A percentile compares a stretch with the other conserved stretches of the same genome.
These are phyloP conservation scores for Aegilops tauschii DNA, from an alignment of 176 grass and related monocot species.

Conservation along the genomic window DNA sequence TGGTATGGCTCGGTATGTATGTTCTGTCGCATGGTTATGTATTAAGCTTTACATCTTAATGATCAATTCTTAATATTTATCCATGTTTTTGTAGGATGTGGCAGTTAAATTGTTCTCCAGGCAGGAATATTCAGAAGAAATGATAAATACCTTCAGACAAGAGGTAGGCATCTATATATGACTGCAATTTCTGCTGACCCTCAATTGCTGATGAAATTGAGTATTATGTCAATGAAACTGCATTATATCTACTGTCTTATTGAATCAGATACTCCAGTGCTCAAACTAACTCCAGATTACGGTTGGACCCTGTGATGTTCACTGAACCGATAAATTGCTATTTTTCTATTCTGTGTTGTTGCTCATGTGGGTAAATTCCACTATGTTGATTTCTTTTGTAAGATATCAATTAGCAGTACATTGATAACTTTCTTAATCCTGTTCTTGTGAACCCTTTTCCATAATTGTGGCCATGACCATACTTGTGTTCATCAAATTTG, in stretches of 20 bases:
- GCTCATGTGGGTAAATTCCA: neutral
- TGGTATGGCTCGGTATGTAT: constrained; percentile 97
- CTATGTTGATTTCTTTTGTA: neutral
- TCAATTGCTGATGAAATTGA: neutral
- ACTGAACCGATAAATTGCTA: neutral
- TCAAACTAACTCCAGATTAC: neutral
- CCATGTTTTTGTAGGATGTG: constrained; percentile 58
- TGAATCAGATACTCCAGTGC: neutral
- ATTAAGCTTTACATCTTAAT: neutral
- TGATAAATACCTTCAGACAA: constrained; percentile 87
- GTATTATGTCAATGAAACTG: neutral
- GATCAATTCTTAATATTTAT: constrained; percentile 7
- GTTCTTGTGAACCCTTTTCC: neutral
- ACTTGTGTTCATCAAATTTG: neutral
- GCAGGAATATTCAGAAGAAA: constrained; percentile 88
- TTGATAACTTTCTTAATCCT: neutral
- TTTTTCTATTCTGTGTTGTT: neutral
- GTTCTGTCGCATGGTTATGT: constrained; percentile 10
- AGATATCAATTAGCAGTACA: neutral
- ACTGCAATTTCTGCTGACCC: neutral
- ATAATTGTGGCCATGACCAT: neutral
- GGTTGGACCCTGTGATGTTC: neutral
- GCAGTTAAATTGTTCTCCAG: constrained; percentile 90
- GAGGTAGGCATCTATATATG: constrained; percentile 55
- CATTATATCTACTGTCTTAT: neutral